Percentiles rank a stretch among this genome's conserved stretches.
These are phyloP conservation scores for Pterocarpus macrocarpus DNA, from an alignment of 306 rosid genomes.

Conservation along the genomic window DNA sequence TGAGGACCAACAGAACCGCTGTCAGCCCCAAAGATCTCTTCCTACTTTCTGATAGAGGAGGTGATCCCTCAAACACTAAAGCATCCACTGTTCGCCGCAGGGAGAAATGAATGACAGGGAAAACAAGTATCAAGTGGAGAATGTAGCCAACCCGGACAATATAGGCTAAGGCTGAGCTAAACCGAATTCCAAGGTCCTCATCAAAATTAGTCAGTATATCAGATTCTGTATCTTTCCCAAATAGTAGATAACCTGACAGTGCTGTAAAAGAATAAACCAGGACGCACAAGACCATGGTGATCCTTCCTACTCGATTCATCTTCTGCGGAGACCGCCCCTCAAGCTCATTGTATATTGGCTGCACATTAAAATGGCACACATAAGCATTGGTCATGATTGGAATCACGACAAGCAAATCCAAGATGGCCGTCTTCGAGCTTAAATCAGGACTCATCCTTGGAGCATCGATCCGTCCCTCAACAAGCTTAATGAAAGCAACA, in stretches of 20 bases:
- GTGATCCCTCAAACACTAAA: slow-evolving; percentile 74
- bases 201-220: slow-evolving; percentile 91
- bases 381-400: slow-evolving; percentile 95
- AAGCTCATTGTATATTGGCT: slow-evolving; percentile 90
- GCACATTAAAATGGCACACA: slow-evolving; percentile 91
- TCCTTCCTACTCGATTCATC: slow-evolving; percentile 91
- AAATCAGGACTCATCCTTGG: slow-evolving; percentile 89
- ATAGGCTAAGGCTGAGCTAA: slow-evolving; percentile 77
- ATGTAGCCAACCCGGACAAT: slow-evolving; percentile 88
- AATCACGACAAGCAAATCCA: slow-evolving; percentile 96
- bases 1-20: slow-evolving; percentile 69
- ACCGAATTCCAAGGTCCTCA: slow-evolving; percentile 80
- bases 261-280: slow-evolving; percentile 82
- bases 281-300: slow-evolving; percentile 80
- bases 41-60: slow-evolving; percentile 83
- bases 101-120: slow-evolving; percentile 95
- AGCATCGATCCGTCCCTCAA: slow-evolving; percentile 66
- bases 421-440: slow-evolving; percentile 69
- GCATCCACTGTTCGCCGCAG: slow-evolving; percentile 81
- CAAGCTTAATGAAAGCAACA: slow-evolving; percentile 75
- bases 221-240: slow-evolving; percentile 85
- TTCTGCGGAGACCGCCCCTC: slow-evolving; percentile 78
- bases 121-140: slow-evolving; percentile 93
- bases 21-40: slow-evolving; percentile 85
- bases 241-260: slow-evolving; percentile 81